Conservation (phyloP, 208 protist genomes). For the Trypanosoma cruzi region DNA sequence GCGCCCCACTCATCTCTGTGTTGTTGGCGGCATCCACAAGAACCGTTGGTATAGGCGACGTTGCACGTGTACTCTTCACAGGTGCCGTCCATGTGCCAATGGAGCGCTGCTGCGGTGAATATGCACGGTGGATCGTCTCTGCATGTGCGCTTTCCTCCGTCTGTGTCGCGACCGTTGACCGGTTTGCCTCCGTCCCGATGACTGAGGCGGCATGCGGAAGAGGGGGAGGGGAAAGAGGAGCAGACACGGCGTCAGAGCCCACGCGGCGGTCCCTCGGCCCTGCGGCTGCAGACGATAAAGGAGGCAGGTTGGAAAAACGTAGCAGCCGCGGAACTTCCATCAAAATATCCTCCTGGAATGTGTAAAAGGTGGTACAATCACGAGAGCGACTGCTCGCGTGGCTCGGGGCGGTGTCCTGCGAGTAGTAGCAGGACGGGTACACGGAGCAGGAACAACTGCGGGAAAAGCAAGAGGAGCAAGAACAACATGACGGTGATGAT, state of each 20-base stretch:
- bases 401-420: background rate
- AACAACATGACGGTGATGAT: background rate
- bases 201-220: background rate
- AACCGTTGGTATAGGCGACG: background rate
- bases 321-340: conserved; percentile 17
- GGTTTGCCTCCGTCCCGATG: background rate
- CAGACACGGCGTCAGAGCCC: background rate
- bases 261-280: background rate
- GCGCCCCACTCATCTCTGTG: background rate
- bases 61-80: background rate
- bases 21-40: background rate
- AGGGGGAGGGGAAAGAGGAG: background rate
- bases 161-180: background rate
- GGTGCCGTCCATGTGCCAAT: conserved; percentile 2
- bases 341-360: conserved; percentile 4
- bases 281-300: background rate
- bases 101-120: background rate
- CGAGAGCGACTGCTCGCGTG: background rate
- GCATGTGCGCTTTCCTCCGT: background rate
- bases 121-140: background rate
- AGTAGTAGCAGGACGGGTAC: conserved; percentile 18
- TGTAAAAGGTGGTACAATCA: background rate
- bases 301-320: background rate
- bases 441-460: conserved; percentile 16
- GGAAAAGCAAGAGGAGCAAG: background rate